These are phyloP conservation scores for Alternaria viburni DNA, from an alignment of 2,329 filamentous ascomycete genomes.

Conservation along the genomic window DNA sequence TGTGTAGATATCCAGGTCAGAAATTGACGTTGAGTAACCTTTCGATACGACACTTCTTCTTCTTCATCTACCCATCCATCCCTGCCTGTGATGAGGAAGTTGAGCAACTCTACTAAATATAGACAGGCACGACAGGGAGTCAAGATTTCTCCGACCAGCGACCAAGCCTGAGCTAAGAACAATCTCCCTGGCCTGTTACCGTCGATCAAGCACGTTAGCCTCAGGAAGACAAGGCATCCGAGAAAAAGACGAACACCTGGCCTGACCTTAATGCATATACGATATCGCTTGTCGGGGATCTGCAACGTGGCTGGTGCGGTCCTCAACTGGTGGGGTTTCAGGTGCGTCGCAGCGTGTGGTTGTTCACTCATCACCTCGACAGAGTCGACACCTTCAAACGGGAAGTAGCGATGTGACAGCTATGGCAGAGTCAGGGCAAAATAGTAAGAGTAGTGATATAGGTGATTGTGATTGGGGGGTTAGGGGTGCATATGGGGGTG, in stretches of 20 bases:
- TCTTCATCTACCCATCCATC: too few species aligned
- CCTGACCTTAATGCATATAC: conserved; percentile 16
- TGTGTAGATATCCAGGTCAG: conserved; percentile 21
- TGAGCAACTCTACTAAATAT: background rate
- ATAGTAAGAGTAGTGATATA: background rate
- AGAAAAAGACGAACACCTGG: background rate
- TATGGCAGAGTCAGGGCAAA: background rate
- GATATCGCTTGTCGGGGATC: conserved; percentile 8
- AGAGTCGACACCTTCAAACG: conserved; percentile 9
- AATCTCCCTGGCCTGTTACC: background rate
- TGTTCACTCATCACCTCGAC: conserved; percentile 8
- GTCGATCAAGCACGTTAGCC: conserved; percentile 12
- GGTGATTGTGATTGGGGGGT: background rate
- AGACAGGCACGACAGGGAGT: background rate
- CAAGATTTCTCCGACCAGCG: background rate
- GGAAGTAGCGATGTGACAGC: background rate
- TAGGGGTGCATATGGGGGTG: background rate
- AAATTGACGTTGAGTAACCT: conserved; percentile 2
- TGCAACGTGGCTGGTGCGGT: conserved; percentile 15
- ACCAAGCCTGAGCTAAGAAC: background rate
- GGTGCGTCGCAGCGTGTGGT: conserved; percentile 16
- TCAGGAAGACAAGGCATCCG: conserved; percentile 21
- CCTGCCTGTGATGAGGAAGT: background rate
- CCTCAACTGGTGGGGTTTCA: conserved; percentile 26
- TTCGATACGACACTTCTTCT: background rate